Evolutionary conservation across 1,284 basidiomycete species (phyloP), one percentile per base, ranked within the genome.

Genomic region (Gomphus bonarii): DNA sequence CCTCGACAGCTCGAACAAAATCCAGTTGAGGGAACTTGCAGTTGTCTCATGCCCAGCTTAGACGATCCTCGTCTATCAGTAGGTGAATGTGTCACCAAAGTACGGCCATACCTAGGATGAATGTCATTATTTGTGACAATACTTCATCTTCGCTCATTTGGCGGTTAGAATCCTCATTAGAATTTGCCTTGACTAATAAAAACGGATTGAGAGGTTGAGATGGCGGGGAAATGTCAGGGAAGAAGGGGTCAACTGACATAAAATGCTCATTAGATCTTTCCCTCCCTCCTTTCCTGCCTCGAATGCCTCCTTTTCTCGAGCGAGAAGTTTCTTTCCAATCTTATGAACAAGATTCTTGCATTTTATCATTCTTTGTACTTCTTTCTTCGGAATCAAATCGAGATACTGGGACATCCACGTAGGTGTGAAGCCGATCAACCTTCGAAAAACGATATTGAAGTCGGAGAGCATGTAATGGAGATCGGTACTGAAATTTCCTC

Each of bases 11-110:
- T 77, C 76, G 50, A 70, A 65, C 30, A 78, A 62, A 1, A 68
- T 67, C 72, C 72, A 79, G 3, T 61, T 58, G 14, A 69, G 52
- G 3, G 72, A 68, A 46, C 69, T 74, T 11, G 78, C 71, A 0
- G 75, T 77, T 1, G 81, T 80, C 60, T 82, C 79, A 57, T 82
- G 76, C 0, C 82, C 77, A n/a, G 73, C 71, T 57, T 72, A n/a
- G 22, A 10, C 25, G 16, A 73, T 71, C 8, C 73, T 40, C n/a
- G 10, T 40, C 38, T n/a, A n/a, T 25, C 20, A 30, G 18, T 1
- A 5, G n/a, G 22, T 2, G 3, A 22, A 46, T 46, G n/a, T 10
- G 28, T 40, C 44, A 25, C 11, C 4, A 14, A 12, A 10, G 44
- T n/a, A 12, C 18, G 25, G 20, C 8, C 44, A 6, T 25, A 36